phyloP scores from a whole-genome alignment of 2,329 filamentous ascomycete species.

The Diaporthe caulivora region DNA sequence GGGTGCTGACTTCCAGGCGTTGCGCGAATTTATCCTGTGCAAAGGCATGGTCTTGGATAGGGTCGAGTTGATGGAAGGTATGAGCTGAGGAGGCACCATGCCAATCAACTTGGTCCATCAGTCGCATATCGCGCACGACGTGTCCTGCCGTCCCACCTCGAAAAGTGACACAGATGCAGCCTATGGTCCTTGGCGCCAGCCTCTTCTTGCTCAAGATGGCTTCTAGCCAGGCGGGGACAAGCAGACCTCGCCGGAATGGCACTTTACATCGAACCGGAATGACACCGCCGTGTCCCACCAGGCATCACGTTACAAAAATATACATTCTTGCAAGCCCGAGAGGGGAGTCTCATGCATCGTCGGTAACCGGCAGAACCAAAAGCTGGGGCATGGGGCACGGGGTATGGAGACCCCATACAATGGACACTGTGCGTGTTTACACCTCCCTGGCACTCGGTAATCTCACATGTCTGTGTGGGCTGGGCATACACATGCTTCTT shows the following conservation, averaged over 20 bases:
- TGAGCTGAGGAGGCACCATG: conserved; percentile 59
- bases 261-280: background rate
- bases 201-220: conserved; percentile 10
- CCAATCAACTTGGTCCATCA: conserved; percentile 1
- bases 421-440: conserved; percentile 20
- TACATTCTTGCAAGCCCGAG: background rate
- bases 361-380: conserved; percentile 12
- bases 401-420: conserved; percentile 24
- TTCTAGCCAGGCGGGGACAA: background rate
- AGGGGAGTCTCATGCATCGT: conserved; percentile 4
- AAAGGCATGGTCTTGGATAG: conserved; percentile 92
- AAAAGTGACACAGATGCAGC: conserved; percentile 26
- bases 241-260: background rate
- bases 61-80: conserved; percentile 91
- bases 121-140: conserved; percentile 20
- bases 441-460: conserved; percentile 22
- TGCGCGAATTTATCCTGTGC: conserved; percentile 85
- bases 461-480: conserved; percentile 27
- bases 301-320: conserved; percentile 20
- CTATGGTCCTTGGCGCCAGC: conserved; percentile 24
- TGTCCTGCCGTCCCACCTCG: conserved; percentile 17
- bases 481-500: conserved; percentile 29
- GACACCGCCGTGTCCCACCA: conserved; percentile 1
- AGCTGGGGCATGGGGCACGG: conserved; percentile 12
- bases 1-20: conserved; percentile 87